These are phyloP conservation scores for Xylariaceae sp. DNA, from an alignment of 2,329 filamentous ascomycete genomes.

Conservation along the genomic window DNA sequence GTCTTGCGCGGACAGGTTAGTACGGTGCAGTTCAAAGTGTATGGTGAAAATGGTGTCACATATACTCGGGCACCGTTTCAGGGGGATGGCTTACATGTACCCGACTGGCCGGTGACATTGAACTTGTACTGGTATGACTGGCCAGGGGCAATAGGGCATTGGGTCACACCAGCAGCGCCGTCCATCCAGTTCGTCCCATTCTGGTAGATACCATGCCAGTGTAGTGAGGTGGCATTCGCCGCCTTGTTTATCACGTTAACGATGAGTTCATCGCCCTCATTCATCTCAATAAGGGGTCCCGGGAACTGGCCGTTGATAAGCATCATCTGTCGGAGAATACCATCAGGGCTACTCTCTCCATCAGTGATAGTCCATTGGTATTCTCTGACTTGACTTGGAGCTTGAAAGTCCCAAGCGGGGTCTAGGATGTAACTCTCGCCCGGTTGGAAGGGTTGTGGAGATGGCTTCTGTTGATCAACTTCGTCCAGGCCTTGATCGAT, in stretches of 20 bases:
- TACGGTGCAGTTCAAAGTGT: not conserved
- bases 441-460: slow-evolving; percentile 13
- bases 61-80: not conserved
- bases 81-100: slow-evolving; percentile 33
- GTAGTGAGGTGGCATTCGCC: slow-evolving; percentile 60
- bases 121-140: slow-evolving; percentile 63
- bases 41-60: not conserved
- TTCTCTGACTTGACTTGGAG: slow-evolving; percentile 46
- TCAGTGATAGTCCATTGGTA: slow-evolving; percentile 58
- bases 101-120: slow-evolving; percentile 46
- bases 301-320: slow-evolving; percentile 73
- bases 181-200: slow-evolving; percentile 73
- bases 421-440: slow-evolving; percentile 52
- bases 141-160: slow-evolving; percentile 61
- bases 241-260: slow-evolving; percentile 65
- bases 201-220: slow-evolving; percentile 75
- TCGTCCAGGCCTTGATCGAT: not conserved
- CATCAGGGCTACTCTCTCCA: slow-evolving; percentile 56
- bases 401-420: slow-evolving; percentile 49
- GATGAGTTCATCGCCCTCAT: slow-evolving; percentile 66
- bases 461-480: not conserved
- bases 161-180: slow-evolving; percentile 61
- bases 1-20: slow-evolving; percentile 28
- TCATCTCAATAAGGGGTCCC: slow-evolving; percentile 65
- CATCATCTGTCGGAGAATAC: slow-evolving; percentile 53